Conservation (phyloP, 169 alveolate species). For the Perkinsus olseni region DNA sequence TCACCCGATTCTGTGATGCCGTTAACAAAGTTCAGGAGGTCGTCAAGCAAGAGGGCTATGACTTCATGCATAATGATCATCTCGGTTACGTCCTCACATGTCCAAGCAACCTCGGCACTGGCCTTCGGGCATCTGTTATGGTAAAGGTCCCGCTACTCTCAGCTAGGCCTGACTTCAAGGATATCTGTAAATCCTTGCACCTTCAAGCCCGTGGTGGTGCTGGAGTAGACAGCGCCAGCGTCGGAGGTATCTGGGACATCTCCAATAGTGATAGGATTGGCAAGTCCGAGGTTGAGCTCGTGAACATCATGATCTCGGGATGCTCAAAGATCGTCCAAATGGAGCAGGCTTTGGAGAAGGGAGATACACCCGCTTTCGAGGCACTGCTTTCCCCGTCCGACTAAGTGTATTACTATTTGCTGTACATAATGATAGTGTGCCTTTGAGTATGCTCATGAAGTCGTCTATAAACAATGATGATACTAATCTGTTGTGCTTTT, state of each 20-base stretch:
- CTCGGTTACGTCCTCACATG: slow-evolving; percentile 35
- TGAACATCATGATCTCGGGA: slow-evolving; percentile 14
- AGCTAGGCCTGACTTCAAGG: neutral
- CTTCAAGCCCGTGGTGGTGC: slow-evolving; percentile 11
- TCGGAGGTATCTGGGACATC: slow-evolving; percentile 9
- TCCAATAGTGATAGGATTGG: slow-evolving; percentile 18
- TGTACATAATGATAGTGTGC: neutral
- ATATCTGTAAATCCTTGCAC: neutral
- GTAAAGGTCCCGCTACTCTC: slow-evolving; percentile 22
- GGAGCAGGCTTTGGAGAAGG: slow-evolving; percentile 15
- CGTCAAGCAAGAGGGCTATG: slow-evolving; percentile 19
- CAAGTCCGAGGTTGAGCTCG: slow-evolving; percentile 19
- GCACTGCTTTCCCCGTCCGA: neutral
- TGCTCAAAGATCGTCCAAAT: neutral
- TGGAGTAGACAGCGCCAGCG: slow-evolving; percentile 16
- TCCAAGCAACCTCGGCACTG: slow-evolving; percentile 49
- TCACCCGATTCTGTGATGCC: slow-evolving; percentile 35
- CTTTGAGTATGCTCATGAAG: neutral
- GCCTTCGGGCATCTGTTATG: slow-evolving; percentile 40
- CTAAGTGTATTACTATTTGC: neutral
- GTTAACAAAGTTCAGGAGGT: slow-evolving; percentile 22
- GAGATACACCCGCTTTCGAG: neutral
- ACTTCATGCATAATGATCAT: slow-evolving; percentile 18
- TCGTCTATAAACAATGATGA: neutral
- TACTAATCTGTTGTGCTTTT: neutral